Conservation (phyloP, 306 rosid genomes). For the Fagus crenata region DNA sequence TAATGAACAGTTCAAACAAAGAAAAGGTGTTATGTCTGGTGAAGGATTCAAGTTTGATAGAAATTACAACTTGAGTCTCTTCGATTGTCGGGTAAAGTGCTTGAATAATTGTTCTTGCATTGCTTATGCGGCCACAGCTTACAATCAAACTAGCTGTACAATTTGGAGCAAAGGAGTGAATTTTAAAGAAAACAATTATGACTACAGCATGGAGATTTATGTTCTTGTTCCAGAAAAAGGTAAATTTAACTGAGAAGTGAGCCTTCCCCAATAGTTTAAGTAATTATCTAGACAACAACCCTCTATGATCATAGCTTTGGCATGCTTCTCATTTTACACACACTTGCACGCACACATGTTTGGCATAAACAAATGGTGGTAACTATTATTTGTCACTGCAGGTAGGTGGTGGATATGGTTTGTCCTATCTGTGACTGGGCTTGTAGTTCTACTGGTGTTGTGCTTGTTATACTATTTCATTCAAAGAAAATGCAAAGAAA, state of each 20-base stretch:
- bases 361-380: neutral
- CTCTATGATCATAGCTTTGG: neutral
- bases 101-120: slow-evolving; percentile 1
- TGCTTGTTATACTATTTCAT: slow-evolving; percentile 7
- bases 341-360: neutral
- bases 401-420: slow-evolving; percentile 38
- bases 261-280: too few species aligned
- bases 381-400: slow-evolving; percentile 15
- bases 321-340: neutral
- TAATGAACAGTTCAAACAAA: neutral
- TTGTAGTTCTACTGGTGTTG: neutral
- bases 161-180: neutral
- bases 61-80: neutral
- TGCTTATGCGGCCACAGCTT: neutral
- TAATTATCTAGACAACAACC: neutral
- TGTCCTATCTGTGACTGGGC: slow-evolving; percentile 17
- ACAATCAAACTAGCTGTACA: neutral
- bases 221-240: neutral
- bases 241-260: neutral
- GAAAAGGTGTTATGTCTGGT: neutral
- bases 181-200: neutral
- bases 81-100: neutral
- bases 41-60: slow-evolving; percentile 1
- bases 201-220: neutral
- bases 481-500: slow-evolving; percentile 14